Conservation (phyloP, 176 grass and related monocot genomes). For the Tuctoria greenei region DNA sequence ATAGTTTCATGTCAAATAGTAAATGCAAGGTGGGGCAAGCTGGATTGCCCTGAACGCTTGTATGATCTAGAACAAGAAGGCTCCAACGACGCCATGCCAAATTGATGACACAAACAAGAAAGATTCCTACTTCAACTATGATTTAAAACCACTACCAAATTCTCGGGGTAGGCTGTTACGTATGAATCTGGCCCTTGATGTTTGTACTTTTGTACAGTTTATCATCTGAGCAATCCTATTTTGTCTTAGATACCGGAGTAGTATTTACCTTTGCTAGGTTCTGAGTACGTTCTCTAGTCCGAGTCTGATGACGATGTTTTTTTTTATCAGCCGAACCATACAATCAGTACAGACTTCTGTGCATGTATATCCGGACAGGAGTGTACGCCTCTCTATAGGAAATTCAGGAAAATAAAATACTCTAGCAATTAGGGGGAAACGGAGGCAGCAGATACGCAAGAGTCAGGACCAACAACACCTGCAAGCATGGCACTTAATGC, state of each 20-base stretch:
- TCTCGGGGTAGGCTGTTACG: constrained; percentile 21
- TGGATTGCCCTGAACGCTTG: constrained; percentile 68
- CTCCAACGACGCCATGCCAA: constrained; percentile 51
- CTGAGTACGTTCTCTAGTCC: not conserved
- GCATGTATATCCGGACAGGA: not conserved
- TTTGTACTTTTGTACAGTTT: constrained; percentile 16
- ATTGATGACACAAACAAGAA: constrained; percentile 27
- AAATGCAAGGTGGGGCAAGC: constrained; percentile 85
- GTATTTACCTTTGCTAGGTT: not conserved
- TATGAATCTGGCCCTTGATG: not conserved
- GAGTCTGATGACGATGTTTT: constrained; percentile 13
- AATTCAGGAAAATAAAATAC: too few relatives aligned
- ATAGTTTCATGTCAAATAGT: constrained; percentile 88
- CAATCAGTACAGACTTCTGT: too few relatives aligned
- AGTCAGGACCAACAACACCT: too few relatives aligned
- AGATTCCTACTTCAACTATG: not conserved
- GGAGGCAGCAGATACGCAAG: too few relatives aligned
- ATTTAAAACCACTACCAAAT: constrained; percentile 11
- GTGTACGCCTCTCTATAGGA: too few relatives aligned
- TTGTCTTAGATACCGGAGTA: not conserved
- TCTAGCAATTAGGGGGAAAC: too few relatives aligned
- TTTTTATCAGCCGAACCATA: not conserved
- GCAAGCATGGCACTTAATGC: too few relatives aligned
- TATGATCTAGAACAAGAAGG: constrained; percentile 73
- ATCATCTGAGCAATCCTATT: not conserved